These are phyloP conservation scores for Anisodus acutangulus DNA, from an alignment of 257 asterid genomes.

Conservation along the genomic window DNA sequence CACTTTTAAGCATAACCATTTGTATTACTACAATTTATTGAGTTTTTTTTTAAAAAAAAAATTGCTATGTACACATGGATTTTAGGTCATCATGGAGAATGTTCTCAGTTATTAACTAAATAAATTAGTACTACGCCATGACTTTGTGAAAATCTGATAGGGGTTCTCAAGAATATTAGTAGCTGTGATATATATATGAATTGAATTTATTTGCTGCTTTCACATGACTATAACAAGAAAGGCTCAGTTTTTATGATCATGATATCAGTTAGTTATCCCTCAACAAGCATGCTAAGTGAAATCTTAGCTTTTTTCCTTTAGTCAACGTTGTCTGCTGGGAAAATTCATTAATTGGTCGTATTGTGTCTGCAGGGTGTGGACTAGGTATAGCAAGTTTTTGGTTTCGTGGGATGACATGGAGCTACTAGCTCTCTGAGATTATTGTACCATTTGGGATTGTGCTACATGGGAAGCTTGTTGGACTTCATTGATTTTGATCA, in stretches of 20 bases:
- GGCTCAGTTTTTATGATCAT: neutral
- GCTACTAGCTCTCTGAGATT: conserved; percentile 24
- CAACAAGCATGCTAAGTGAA: neutral
- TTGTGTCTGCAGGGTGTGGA: conserved; percentile 33
- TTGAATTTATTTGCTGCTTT: neutral
- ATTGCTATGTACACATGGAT: no score
- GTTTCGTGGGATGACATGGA: conserved; percentile 29
- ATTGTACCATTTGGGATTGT: conserved; percentile 36
- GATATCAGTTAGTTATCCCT: neutral
- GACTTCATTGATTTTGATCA: conserved; percentile 49
- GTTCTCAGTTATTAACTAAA: neutral
- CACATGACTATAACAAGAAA: neutral
- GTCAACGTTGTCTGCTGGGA: neutral
- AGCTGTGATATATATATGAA: neutral
- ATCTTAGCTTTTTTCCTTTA: neutral
- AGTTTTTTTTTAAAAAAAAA: no score
- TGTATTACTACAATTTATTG: neutral
- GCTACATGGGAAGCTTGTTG: conserved; percentile 55
- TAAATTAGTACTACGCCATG: neutral
- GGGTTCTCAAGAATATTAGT: neutral
- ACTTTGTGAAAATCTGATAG: neutral
- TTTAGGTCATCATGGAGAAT: neutral
- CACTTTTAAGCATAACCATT: neutral
- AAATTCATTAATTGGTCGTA: neutral
- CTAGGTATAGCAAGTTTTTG: neutral